Percentiles rank a stretch among this genome's conserved stretches.
Conservation (phyloP, 208 protist genomes). For the Wallacemonas rigidus region DNA sequence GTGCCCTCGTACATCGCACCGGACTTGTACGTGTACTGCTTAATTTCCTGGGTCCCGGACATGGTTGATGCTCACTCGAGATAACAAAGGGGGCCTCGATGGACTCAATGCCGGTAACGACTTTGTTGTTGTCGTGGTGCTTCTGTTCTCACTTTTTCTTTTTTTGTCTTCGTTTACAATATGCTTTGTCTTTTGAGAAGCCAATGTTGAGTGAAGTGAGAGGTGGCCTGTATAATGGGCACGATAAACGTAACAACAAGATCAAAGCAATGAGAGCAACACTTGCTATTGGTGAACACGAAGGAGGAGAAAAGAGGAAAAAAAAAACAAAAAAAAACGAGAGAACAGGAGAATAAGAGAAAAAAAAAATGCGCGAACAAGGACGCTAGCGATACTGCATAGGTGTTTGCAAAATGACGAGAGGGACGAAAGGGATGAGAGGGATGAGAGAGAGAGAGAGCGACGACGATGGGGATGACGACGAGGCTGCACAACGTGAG, state of each 20-base stretch:
- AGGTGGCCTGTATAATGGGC: no score
- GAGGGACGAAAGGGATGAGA: neutral
- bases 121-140: no score
- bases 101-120: no score
- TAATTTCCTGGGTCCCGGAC: conserved; percentile 35
- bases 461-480: no score
- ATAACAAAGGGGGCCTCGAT: no score
- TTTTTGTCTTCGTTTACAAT: no score
- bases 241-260: neutral
- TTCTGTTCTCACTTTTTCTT: no score
- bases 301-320: neutral
- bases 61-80: neutral
- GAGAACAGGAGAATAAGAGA: conserved; percentile 16
- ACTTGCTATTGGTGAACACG: neutral
- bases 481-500: no score
- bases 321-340: conserved; percentile 9
- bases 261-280: neutral
- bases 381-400: conserved; percentile 9
- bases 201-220: no score
- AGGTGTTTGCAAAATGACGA: neutral
- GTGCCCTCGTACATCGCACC: conserved; percentile 88
- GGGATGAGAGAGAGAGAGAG: conserved; percentile 9
- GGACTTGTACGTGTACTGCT: conserved; percentile 85
- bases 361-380: conserved; percentile 18
- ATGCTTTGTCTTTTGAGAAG: no score